Percentiles rank a stretch among this genome's conserved stretches.
These are phyloP conservation scores for Eucalyptus decipiens DNA, from an alignment of 345 rosid genomes.

Conservation along the genomic window DNA sequence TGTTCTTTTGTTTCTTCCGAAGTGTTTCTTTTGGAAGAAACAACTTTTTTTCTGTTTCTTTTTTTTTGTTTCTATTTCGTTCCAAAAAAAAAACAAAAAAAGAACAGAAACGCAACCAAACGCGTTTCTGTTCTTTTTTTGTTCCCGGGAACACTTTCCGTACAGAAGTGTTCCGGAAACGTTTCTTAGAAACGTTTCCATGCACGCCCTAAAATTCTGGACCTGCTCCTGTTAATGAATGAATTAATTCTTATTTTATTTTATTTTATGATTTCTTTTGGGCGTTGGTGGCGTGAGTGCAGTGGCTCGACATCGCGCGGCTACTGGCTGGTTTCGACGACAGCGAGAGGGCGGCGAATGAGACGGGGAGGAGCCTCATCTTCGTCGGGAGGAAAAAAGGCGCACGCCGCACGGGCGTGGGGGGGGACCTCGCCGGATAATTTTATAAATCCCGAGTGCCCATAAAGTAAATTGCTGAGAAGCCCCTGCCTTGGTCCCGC, in stretches of 20 bases:
- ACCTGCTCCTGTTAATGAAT: fast-evolving
- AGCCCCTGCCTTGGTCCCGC: background rate
- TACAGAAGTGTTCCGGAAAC: too few species aligned
- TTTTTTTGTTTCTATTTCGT: too few species aligned
- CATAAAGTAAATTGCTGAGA: background rate
- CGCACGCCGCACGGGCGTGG: background rate
- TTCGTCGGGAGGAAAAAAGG: background rate
- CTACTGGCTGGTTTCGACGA: background rate
- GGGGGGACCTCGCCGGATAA: background rate
- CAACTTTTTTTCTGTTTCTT: too few species aligned
- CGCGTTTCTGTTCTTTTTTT: too few species aligned
- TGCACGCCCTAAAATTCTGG: too few species aligned
- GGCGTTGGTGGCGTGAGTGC: background rate
- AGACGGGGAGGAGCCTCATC: background rate
- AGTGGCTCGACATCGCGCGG: background rate
- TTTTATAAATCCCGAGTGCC: background rate
- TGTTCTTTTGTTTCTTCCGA: too few species aligned
- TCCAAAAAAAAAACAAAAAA: too few species aligned
- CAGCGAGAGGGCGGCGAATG: background rate
- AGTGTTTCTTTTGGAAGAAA: too few species aligned
- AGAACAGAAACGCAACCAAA: too few species aligned
- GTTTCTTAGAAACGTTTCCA: too few species aligned
- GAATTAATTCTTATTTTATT: too few species aligned
- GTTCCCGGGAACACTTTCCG: too few species aligned
- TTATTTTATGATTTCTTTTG: background rate